phyloP scores from a whole-genome alignment of 805 yeast genomes.

The Yarrowia divulgata region DNA sequence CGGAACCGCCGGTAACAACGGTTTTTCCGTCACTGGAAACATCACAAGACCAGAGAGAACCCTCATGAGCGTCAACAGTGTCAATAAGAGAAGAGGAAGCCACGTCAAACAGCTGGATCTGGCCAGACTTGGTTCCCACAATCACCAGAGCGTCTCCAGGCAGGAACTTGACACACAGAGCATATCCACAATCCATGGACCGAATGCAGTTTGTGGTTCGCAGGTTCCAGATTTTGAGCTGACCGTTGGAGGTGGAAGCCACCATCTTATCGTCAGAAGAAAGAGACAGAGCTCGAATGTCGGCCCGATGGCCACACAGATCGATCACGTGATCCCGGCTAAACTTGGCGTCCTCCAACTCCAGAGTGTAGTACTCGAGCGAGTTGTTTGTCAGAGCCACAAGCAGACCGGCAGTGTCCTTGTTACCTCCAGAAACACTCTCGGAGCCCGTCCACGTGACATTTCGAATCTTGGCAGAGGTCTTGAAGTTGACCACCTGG shows the following conservation, averaged over 20 bases:
- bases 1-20: slow-evolving; percentile 92
- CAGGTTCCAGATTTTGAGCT: slow-evolving; percentile 86
- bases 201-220: slow-evolving; percentile 77
- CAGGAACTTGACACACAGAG: slow-evolving; percentile 76
- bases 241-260: slow-evolving; percentile 91
- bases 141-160: slow-evolving; percentile 92
- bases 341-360: slow-evolving; percentile 60
- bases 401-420: slow-evolving; percentile 61
- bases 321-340: slow-evolving; percentile 65
- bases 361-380: slow-evolving; percentile 69
- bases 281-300: slow-evolving; percentile 81
- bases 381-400: slow-evolving; percentile 75
- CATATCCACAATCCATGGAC: slow-evolving; percentile 88
- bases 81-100: slow-evolving; percentile 79
- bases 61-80: slow-evolving; percentile 71
- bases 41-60: slow-evolving; percentile 91
- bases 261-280: slow-evolving; percentile 80
- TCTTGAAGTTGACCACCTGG: slow-evolving; percentile 72
- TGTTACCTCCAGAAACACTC: slow-evolving; percentile 43
- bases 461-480: slow-evolving; percentile 67
- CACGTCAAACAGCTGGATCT: slow-evolving; percentile 81
- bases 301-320: slow-evolving; percentile 86
- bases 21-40: slow-evolving; percentile 83
- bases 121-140: slow-evolving; percentile 88
- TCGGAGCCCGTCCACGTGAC: slow-evolving; percentile 60